These are phyloP conservation scores for Xerocomellus amylosporus DNA, from an alignment of 768 basidiomycete genomes.

Conservation along the genomic window DNA sequence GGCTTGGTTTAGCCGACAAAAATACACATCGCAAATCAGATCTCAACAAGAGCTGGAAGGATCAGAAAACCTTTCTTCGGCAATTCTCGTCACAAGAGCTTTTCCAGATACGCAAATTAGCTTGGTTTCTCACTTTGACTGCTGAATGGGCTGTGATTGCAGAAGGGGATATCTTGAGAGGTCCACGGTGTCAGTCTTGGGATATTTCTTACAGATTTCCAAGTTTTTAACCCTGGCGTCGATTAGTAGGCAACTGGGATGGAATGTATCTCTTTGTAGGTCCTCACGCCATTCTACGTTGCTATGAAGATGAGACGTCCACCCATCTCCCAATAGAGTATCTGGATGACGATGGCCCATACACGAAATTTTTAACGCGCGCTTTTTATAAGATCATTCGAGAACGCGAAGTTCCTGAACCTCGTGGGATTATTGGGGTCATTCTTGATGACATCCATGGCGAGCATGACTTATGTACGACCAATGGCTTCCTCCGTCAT, in stretches of 20 bases:
- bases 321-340: not conserved
- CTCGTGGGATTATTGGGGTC: not conserved
- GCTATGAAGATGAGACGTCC: not conserved
- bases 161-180: too few relatives aligned
- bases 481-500: not conserved
- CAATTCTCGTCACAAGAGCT: conserved; percentile 2
- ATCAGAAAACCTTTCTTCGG: not conserved
- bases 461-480: not conserved
- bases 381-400: not conserved
- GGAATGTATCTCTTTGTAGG: conserved; percentile 12
- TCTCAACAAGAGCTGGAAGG: not conserved
- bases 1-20: not conserved
- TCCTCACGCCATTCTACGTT: conserved; percentile 3
- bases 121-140: not conserved
- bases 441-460: conserved; percentile 5
- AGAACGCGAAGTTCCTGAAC: not conserved
- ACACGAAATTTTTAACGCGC: not conserved
- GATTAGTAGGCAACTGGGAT: not conserved
- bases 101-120: not conserved
- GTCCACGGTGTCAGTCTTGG: not conserved
- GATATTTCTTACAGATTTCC: not conserved
- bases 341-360: not conserved
- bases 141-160: not conserved
- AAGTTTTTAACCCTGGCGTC: not conserved
- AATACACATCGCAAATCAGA: too few relatives aligned